phyloP scores from a whole-genome alignment of 2,329 filamentous ascomycete species.

The Metarhizium robertsii region DNA sequence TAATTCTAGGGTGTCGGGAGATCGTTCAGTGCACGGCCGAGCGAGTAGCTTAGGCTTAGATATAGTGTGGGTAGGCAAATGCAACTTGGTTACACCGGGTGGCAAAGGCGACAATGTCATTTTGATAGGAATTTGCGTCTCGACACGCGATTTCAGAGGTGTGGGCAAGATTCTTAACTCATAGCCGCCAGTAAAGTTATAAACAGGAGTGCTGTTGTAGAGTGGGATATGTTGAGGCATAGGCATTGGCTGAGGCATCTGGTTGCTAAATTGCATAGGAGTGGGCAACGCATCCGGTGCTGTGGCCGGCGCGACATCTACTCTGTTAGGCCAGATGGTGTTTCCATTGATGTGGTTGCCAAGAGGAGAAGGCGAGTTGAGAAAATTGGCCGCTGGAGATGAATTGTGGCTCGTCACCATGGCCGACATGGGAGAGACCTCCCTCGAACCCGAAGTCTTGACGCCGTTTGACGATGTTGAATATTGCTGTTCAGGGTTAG shows the following conservation, averaged over 20 bases:
- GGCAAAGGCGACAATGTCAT: conserved; percentile 71
- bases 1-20: conserved; percentile 68
- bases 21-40: conserved; percentile 56
- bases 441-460: conserved; percentile 38
- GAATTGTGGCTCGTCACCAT: conserved; percentile 42
- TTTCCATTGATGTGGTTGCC: conserved; percentile 22
- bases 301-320: conserved; percentile 15
- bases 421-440: conserved; percentile 44
- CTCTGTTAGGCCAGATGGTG: conserved; percentile 26
- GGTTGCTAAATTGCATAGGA: conserved; percentile 16
- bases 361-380: conserved; percentile 38
- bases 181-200: conserved; percentile 24
- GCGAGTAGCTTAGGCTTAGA: conserved; percentile 87
- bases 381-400: conserved; percentile 36
- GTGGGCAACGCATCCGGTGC: conserved; percentile 15
- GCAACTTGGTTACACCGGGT: conserved; percentile 65
- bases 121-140: conserved; percentile 89
- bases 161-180: conserved; percentile 55
- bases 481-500: conserved; percentile 35
- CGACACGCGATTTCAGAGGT: conserved; percentile 78
- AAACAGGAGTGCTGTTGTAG: conserved; percentile 14
- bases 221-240: conserved; percentile 22
- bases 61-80: conserved; percentile 82
- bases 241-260: conserved; percentile 18
- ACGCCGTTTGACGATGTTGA: conserved; percentile 39